Conservation (phyloP, 495 filamentous ascomycete species). For the Cercophora sp. region DNA sequence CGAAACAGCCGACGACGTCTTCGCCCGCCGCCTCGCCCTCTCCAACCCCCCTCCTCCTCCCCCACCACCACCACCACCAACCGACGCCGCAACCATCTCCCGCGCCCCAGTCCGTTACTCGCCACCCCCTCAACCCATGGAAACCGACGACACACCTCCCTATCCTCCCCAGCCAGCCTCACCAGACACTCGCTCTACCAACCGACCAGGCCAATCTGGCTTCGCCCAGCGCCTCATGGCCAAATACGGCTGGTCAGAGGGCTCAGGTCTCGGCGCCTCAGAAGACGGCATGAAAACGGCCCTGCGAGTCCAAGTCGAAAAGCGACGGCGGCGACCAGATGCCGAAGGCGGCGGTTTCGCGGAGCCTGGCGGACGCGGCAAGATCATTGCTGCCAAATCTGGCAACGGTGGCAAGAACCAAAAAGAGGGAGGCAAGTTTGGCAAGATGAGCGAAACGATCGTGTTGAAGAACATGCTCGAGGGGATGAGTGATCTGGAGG, state of each 20-base stretch:
- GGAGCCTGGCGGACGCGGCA: conserved; percentile 64
- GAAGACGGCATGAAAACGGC: conserved; percentile 78
- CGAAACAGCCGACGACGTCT: conserved; percentile 65
- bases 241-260: conserved; percentile 90
- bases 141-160: conserved; percentile 42
- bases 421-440: conserved; percentile 58
- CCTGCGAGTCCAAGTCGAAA: conserved; percentile 76
- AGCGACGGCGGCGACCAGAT: conserved; percentile 71
- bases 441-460: conserved; percentile 73
- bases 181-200: conserved; percentile 32
- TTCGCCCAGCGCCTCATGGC: conserved; percentile 84
- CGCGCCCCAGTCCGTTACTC: conserved; percentile 84
- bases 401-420: conserved; percentile 28
- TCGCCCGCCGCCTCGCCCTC: conserved; percentile 58
- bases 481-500: conserved; percentile 60
- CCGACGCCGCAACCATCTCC: conserved; percentile 59
- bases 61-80: conserved; percentile 45
- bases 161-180: conserved; percentile 10
- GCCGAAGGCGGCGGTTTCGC: conserved; percentile 75
- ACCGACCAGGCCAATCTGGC: conserved; percentile 70
- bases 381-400: conserved; percentile 68
- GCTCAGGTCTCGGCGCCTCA: conserved; percentile 77
- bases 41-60: conserved; percentile 41
- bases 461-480: conserved; percentile 77
- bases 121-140: conserved; percentile 54